A percentile compares a stretch with the other conserved stretches of the same genome.
Conservation (phyloP, 345 rosid species). For the Salix viminalis region DNA sequence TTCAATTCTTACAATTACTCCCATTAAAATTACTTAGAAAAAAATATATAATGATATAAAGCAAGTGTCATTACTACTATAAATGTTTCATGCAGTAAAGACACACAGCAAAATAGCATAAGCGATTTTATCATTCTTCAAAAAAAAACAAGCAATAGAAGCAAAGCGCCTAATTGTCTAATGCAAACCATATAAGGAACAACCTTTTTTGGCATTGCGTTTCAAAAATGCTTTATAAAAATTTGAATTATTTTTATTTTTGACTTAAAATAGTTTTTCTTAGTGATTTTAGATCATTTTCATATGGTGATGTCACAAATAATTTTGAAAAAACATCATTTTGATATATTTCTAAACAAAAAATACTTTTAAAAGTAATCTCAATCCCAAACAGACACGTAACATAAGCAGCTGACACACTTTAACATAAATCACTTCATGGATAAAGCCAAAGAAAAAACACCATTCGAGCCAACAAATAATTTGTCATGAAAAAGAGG, state of each 20-base stretch:
- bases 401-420: background rate
- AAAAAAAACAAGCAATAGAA: no score
- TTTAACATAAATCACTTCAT: background rate
- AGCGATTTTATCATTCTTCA: background rate
- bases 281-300: no score
- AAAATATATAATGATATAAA: background rate
- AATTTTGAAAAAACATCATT: no score
- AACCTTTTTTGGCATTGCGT: no score
- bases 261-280: no score
- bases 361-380: accelerated
- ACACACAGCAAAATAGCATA: background rate
- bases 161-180: background rate
- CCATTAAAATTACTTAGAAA: background rate
- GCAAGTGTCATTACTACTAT: background rate
- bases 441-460: background rate
- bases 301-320: no score
- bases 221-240: no score
- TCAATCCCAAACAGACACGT: accelerated
- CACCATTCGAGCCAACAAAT: no score
- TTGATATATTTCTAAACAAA: no score
- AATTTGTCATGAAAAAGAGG: background rate
- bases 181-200: background rate
- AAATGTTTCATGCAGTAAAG: background rate
- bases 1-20: background rate
- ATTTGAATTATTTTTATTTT: no score